Evolutionary conservation across 352 stramenopile genomes (phyloP).

Genomic region (Phytopythium chamaehyphon): DNA sequence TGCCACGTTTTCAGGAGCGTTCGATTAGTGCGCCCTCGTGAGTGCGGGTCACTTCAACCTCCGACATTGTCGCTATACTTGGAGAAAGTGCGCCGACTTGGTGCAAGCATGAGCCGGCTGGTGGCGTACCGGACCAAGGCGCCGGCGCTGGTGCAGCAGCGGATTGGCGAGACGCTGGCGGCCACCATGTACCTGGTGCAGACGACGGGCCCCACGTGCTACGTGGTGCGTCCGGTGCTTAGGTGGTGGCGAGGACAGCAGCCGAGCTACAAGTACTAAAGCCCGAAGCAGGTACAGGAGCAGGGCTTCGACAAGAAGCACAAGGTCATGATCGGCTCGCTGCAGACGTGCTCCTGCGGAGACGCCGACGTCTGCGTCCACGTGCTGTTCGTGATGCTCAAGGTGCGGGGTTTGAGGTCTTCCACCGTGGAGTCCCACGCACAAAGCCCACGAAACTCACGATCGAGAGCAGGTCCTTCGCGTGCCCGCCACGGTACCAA

Average conservation of each 20-base stretch:
- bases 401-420: slow-evolving; percentile 19
- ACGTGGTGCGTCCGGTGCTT: slow-evolving; percentile 59
- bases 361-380: slow-evolving; percentile 78
- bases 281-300: slow-evolving; percentile 65
- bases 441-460: background rate
- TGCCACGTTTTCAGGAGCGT: background rate
- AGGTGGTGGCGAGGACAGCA: no score
- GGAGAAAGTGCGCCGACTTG: slow-evolving; percentile 1
- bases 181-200: slow-evolving; percentile 82
- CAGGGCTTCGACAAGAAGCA: slow-evolving; percentile 68
- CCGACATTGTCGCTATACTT: background rate
- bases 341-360: slow-evolving; percentile 73
- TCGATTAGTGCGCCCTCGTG: background rate
- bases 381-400: slow-evolving; percentile 86
- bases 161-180: slow-evolving; percentile 61
- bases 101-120: slow-evolving; percentile 47
- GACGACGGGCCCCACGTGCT: slow-evolving; percentile 71
- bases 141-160: slow-evolving; percentile 35
- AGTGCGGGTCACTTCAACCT: slow-evolving; percentile 3
- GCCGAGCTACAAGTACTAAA: no score
- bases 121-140: slow-evolving; percentile 60
- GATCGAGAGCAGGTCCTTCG: slow-evolving; percentile 40
- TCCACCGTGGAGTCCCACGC: background rate
- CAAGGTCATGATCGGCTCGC: slow-evolving; percentile 68
- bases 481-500: slow-evolving; percentile 53